phyloP scores from a whole-genome alignment of 495 filamentous ascomycete species.

The Immersiella caudata region DNA sequence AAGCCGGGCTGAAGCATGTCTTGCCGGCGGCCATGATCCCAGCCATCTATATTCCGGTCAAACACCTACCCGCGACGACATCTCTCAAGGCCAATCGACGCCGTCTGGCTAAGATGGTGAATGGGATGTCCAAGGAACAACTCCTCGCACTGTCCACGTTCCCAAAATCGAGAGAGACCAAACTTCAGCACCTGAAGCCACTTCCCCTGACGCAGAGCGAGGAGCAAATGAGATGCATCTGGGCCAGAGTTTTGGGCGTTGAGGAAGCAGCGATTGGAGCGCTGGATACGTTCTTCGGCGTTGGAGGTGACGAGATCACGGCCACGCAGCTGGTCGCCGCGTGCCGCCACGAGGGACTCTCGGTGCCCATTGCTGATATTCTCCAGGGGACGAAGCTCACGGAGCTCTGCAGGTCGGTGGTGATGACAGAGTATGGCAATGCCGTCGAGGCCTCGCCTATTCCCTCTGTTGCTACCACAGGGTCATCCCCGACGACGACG shows the following conservation, averaged over 20 bases:
- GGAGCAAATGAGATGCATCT: slow-evolving; percentile 47
- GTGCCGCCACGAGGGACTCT: slow-evolving; percentile 42
- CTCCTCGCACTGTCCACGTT: slow-evolving; percentile 40
- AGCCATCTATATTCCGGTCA: slow-evolving; percentile 47
- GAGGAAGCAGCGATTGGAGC: slow-evolving; percentile 44
- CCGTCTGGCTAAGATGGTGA: slow-evolving; percentile 45
- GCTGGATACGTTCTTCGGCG: slow-evolving; percentile 46
- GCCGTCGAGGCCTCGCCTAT: slow-evolving; percentile 20
- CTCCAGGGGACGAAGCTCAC: slow-evolving; percentile 41
- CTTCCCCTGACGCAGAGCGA: slow-evolving; percentile 47
- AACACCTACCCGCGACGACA: slow-evolving; percentile 45
- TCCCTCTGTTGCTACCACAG: neutral
- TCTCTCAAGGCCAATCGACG: slow-evolving; percentile 47
- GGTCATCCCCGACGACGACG: slow-evolving; percentile 20
- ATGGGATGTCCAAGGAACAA: slow-evolving; percentile 42
- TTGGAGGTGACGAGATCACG: slow-evolving; percentile 49
- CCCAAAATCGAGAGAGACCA: slow-evolving; percentile 38
- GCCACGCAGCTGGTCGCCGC: slow-evolving; percentile 45
- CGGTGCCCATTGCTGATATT: slow-evolving; percentile 43
- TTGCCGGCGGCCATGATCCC: slow-evolving; percentile 43
- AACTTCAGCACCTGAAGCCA: slow-evolving; percentile 41
- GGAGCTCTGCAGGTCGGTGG: slow-evolving; percentile 43
- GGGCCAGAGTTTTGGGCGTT: slow-evolving; percentile 45
- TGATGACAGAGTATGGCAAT: slow-evolving; percentile 24
- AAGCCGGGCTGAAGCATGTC: slow-evolving; percentile 39